A percentile compares a stretch with the other conserved stretches of the same genome.
Evolutionary conservation across 2,329 filamentous ascomycete genomes (phyloP).

Genomic region (Colletotrichum eremochloae): DNA sequence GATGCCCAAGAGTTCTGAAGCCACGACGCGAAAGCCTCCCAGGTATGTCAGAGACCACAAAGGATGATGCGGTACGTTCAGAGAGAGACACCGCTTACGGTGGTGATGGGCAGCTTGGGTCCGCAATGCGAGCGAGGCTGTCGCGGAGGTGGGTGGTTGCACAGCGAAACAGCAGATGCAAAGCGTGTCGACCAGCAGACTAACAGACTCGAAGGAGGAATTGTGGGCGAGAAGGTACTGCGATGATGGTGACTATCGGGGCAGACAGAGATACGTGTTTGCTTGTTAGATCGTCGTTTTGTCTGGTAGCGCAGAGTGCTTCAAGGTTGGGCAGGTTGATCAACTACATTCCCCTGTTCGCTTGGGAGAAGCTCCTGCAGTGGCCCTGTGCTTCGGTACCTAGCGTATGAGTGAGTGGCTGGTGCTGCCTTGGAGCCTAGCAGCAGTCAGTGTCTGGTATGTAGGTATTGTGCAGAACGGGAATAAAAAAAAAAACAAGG

Average conservation of each 20-base stretch:
- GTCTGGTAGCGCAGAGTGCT: background rate
- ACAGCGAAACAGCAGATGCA: background rate
- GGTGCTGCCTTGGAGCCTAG: conserved; percentile 5
- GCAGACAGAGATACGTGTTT: background rate
- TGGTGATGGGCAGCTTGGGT: background rate
- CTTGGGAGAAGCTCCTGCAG: background rate
- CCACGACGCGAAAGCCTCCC: background rate
- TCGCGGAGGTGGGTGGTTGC: background rate
- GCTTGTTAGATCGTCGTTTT: background rate
- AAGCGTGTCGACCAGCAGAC: background rate
- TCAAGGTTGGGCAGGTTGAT: background rate
- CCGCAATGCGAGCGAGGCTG: background rate
- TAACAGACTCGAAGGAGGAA: background rate
- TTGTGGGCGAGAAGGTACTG: background rate
- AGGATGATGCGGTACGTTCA: too few relatives aligned
- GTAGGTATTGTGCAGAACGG: background rate
- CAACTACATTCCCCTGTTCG: background rate
- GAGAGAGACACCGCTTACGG: background rate
- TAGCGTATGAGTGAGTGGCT: background rate
- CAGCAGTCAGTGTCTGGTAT: too few relatives aligned
- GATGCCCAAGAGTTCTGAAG: background rate
- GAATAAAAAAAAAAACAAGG: background rate
- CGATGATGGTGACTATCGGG: background rate
- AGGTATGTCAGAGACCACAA: background rate
- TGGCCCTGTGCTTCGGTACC: background rate